A percentile compares a stretch with the other conserved stretches of the same genome.
These are phyloP conservation scores for Alnus glutinosa DNA, from an alignment of 306 rosid genomes.

Conservation along the genomic window DNA sequence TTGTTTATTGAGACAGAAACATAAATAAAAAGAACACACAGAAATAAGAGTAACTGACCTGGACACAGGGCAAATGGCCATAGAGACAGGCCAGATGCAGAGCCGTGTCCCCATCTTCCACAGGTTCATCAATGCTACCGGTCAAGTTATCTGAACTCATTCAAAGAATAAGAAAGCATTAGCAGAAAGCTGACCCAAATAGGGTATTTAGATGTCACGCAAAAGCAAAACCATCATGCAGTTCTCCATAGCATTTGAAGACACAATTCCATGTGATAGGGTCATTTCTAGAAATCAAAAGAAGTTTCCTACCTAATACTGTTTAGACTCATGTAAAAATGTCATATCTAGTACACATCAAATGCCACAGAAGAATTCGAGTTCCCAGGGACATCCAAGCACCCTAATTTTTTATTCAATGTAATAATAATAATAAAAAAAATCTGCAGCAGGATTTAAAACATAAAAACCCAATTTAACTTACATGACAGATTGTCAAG, in stretches of 20 bases:
- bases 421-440: no score
- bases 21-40: not conserved
- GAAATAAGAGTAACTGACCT: constrained; percentile 40
- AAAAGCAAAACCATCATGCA: not conserved
- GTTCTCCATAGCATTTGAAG: not conserved
- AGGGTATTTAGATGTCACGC: not conserved
- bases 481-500: not conserved
- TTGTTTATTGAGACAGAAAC: not conserved
- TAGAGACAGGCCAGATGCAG: constrained; percentile 89
- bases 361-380: no score
- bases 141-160: constrained; percentile 55
- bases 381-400: not conserved
- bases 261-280: not conserved
- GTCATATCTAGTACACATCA: not conserved
- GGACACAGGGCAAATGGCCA: constrained; percentile 72
- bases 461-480: not conserved
- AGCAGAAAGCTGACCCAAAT: constrained; percentile 18
- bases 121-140: constrained; percentile 84
- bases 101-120: constrained; percentile 94
- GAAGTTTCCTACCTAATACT: not conserved
- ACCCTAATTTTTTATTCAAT: not conserved
- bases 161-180: constrained; percentile 18
- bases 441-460: not conserved
- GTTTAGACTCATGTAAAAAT: not conserved
- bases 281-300: not conserved